A percentile compares a stretch with the other conserved stretches of the same genome.
Evolutionary conservation across 2,329 filamentous ascomycete genomes (phyloP).

Genomic region (Plectosphaerella plurivora): DNA sequence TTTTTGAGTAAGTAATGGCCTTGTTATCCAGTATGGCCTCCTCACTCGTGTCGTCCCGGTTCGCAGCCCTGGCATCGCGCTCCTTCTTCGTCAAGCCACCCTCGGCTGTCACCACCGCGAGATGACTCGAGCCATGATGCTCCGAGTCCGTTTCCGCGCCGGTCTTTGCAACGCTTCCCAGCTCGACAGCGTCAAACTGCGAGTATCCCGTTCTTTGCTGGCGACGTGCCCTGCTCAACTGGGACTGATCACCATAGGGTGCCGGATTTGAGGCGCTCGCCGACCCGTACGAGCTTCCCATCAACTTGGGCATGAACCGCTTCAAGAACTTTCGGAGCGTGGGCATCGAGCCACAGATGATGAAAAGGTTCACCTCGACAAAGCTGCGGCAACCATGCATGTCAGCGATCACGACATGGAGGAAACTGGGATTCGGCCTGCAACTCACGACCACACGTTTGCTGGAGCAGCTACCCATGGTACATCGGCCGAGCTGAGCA

Average conservation of each 20-base stretch:
- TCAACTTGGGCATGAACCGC: conserved; percentile 22
- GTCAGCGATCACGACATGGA: not conserved
- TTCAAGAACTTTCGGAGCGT: conserved; percentile 30
- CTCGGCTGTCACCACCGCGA: not conserved
- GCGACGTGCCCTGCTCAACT: not conserved
- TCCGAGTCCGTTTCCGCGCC: not conserved
- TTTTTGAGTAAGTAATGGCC: not conserved
- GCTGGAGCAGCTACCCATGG: conserved; percentile 12
- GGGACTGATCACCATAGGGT: not conserved
- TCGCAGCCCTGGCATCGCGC: not conserved
- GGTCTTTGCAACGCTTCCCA: not conserved
- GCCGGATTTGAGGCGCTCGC: not conserved
- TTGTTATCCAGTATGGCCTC: not conserved
- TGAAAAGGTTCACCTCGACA: conserved; percentile 21
- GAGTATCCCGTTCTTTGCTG: not conserved
- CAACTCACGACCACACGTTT: conserved; percentile 13
- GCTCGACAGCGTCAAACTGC: not conserved
- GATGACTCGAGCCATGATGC: not conserved
- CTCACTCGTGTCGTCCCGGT: not conserved
- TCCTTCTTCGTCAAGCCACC: not conserved
- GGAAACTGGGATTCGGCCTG: not conserved
- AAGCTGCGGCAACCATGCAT: conserved; percentile 12
- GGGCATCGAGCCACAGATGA: conserved; percentile 26
- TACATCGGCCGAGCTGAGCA: conserved; percentile 10
- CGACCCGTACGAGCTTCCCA: conserved; percentile 9